A percentile compares a stretch with the other conserved stretches of the same genome.
Evolutionary conservation across 1,139 yeast species (phyloP).

Genomic region (Sugiyamaella novakii): DNA sequence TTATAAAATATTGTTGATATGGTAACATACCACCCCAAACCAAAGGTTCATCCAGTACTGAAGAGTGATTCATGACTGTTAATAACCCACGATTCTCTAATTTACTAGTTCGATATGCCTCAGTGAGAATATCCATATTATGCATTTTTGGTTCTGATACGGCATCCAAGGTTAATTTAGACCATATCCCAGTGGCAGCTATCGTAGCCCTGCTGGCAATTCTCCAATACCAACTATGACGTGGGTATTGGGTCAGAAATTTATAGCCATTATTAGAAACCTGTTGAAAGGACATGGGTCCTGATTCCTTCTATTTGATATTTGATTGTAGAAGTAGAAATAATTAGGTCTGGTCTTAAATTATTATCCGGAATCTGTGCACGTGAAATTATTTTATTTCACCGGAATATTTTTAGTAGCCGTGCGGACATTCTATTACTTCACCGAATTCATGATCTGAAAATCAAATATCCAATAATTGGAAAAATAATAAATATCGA

Average conservation of each 20-base stretch:
- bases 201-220: constrained; percentile 70
- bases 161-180: constrained; percentile 62
- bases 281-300: constrained; percentile 66
- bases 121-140: constrained; percentile 63
- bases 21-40: constrained; percentile 91
- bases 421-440: background rate
- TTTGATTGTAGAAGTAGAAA: background rate
- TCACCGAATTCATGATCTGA: too few species aligned
- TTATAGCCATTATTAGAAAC: constrained; percentile 78
- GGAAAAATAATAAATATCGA: too few species aligned
- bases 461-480: too few species aligned
- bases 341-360: too few species aligned
- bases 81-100: constrained; percentile 70
- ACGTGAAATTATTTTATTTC: background rate
- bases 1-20: constrained; percentile 59
- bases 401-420: too few species aligned
- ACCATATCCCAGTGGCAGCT: constrained; percentile 60
- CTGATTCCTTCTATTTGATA: too few species aligned
- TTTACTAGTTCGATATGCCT: constrained; percentile 62
- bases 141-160: constrained; percentile 65
- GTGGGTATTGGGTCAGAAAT: constrained; percentile 64
- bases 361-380: background rate
- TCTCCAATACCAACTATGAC: constrained; percentile 64
- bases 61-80: constrained; percentile 96
- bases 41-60: constrained; percentile 91